Conservation (phyloP, 305 asterid genomes). For the Solanum hybrid region DNA sequence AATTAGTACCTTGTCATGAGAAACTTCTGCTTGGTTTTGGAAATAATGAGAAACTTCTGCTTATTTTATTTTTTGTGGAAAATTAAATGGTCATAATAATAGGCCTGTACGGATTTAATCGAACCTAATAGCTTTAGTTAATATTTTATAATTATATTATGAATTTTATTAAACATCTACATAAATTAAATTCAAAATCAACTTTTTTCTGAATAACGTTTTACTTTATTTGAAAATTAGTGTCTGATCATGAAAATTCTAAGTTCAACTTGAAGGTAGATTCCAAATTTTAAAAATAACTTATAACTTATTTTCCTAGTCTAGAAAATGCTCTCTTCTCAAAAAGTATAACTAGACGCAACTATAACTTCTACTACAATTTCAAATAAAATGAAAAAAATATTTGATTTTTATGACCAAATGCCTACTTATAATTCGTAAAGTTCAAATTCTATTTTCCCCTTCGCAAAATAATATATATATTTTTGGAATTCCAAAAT, state of each 20-base stretch:
- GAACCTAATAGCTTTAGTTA: neutral
- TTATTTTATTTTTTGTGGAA: neutral
- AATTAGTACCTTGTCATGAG: neutral
- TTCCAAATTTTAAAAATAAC: too few relatives aligned
- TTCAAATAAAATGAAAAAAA: neutral
- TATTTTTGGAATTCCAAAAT: neutral
- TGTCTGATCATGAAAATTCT: too few relatives aligned
- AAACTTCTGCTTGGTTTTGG: neutral
- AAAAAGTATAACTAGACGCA: neutral
- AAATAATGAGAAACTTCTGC: neutral
- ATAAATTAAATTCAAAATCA: too few relatives aligned
- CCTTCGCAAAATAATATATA: neutral
- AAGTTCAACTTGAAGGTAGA: too few relatives aligned
- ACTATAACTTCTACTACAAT: neutral
- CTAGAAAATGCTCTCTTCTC: neutral
- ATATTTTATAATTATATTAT: too few relatives aligned
- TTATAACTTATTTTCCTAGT: too few relatives aligned
- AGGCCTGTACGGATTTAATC: too few relatives aligned
- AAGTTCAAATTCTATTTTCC: neutral
- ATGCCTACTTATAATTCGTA: neutral
- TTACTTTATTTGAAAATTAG: too few relatives aligned
- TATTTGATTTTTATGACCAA: neutral
- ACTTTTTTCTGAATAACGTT: neutral
- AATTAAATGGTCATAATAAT: neutral
- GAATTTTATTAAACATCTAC: too few relatives aligned